Conservation (phyloP, 805 yeast genomes). For the Candida ponderosae region DNA sequence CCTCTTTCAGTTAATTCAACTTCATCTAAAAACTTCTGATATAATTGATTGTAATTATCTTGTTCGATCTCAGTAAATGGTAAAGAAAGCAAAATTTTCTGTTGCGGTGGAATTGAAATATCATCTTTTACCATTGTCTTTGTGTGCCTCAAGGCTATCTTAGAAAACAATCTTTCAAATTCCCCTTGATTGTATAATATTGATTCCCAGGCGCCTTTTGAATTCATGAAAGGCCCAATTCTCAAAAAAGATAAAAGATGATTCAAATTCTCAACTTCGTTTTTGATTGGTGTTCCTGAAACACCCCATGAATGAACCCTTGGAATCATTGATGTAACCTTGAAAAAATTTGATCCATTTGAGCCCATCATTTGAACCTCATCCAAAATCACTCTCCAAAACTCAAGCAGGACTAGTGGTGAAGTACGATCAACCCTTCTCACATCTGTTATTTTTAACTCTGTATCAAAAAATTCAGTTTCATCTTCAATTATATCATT, state of each 20-base stretch:
- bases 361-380: conserved; percentile 91
- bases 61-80: conserved; percentile 82
- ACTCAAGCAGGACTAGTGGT: conserved; percentile 74
- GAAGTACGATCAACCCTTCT: conserved; percentile 50
- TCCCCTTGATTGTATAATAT: conserved; percentile 20
- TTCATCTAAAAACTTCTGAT: conserved; percentile 47
- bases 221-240: conserved; percentile 52
- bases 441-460: too few relatives aligned
- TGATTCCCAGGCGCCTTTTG: conserved; percentile 12
- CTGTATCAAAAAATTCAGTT: too few relatives aligned
- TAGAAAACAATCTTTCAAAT: conserved; percentile 43
- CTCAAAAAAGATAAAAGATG: conserved; percentile 65
- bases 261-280: conserved; percentile 56
- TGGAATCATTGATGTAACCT: conserved; percentile 72
- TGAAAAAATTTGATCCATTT: conserved; percentile 68
- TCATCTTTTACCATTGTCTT: conserved; percentile 76
- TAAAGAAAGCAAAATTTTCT: conserved; percentile 56
- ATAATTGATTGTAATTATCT: conserved; percentile 65
- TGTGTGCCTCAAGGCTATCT: conserved; percentile 68
- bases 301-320: conserved; percentile 95
- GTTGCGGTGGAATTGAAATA: conserved; percentile 72
- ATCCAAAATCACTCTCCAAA: conserved; percentile 86
- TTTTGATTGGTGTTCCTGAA: conserved; percentile 86
- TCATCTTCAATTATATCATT: too few relatives aligned
- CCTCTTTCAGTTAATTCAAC: conserved; percentile 45